Base-by-base conservation (phyloP, 768 basidiomycete species). In the Pleurotus tuoliensis region DNA sequence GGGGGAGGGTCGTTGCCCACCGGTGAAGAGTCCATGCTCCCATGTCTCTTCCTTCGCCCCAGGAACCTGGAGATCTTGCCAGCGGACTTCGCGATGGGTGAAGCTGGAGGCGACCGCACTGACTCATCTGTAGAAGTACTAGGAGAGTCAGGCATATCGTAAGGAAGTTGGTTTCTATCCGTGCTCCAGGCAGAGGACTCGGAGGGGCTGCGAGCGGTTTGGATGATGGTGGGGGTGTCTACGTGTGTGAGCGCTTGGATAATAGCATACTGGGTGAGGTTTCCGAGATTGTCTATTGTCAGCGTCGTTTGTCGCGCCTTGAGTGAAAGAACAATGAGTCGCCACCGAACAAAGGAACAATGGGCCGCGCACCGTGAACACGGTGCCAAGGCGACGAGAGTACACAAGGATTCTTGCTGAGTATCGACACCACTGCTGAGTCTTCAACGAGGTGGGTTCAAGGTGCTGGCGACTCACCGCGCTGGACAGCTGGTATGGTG, bases 361-460 rank as follows among this genome's bases (percentile, higher is more conserved):
- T 65, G 47, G 40, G 43, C 50, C 61, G 64, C 66, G 55, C 56
- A 79, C 80, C 69, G 76, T 77, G 62, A 81, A 78, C 48, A 77
- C 66, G 25, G 69, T 69, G 15, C 77, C 77, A 54, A 81, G 64
- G 7, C 78, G 72, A 51, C 79, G 73, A 11, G 80, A 76, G 61
- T 80, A 76, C 8, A 80, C 78, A 27, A 80, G 68, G 3, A 73
- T 73, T 38, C 76, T 71, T 12, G 80, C 81, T 80, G 56, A 61
- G 50, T 53, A 24, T 34, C 30, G 30, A 11, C 30, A 34, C 30
- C 30, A 11, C 30, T 34, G 30, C 30, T 34, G 30, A 34, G 30
- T 34, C 30, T 3, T 11, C 30, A 34, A 34, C 30, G 30, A 34
- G 30, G 30, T 11, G 30, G 24, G 11, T 34, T 34, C 30, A 34